phyloP scores from a whole-genome alignment of 176 grass and related monocot genomes.

The Oryza australiensis region DNA sequence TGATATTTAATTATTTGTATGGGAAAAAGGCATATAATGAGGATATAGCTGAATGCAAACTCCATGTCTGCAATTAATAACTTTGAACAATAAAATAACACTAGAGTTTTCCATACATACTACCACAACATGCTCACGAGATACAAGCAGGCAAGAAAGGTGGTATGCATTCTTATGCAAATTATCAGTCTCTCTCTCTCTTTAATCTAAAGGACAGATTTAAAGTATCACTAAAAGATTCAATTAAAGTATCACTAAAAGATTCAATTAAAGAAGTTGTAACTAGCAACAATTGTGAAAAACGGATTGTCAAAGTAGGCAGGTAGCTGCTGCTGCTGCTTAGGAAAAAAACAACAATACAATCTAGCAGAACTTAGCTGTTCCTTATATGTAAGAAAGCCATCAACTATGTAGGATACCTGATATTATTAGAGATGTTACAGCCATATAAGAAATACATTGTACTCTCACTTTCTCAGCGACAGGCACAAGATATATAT shows the following conservation, averaged over 20 bases:
- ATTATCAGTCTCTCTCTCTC: neutral
- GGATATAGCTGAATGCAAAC: constrained; percentile 8
- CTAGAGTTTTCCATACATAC: neutral
- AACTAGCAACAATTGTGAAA: neutral
- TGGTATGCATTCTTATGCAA: constrained; percentile 13
- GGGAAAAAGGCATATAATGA: neutral
- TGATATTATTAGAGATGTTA: neutral
- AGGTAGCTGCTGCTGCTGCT: neutral
- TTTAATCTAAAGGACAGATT: neutral
- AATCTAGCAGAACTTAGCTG: neutral
- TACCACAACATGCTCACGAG: neutral
- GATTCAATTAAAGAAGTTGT: neutral
- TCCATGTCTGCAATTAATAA: neutral
- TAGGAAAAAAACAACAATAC: neutral
- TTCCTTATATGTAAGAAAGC: neutral
- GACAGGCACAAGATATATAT: neutral
- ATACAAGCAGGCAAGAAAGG: neutral
- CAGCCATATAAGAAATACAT: neutral
- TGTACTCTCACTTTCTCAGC: neutral
- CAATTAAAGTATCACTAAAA: neutral
- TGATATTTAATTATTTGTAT: neutral
- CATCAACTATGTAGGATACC: neutral
- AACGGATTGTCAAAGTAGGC: neutral
- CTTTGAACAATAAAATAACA: neutral
- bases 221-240: neutral